These are phyloP conservation scores for Rhizopogon roseolus DNA, from an alignment of 768 basidiomycete genomes.

Conservation along the genomic window DNA sequence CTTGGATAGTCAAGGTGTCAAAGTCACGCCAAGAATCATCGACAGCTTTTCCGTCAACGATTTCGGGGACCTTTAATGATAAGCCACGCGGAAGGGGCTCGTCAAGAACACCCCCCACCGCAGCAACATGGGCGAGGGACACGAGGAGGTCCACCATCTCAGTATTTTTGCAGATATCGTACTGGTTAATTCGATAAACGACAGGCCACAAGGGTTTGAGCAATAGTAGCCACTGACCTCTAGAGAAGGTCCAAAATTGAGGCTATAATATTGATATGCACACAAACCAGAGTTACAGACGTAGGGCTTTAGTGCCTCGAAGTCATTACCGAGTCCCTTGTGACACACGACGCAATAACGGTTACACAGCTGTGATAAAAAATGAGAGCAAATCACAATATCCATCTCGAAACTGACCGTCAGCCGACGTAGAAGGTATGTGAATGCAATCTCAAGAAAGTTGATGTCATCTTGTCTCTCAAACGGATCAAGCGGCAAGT, in stretches of 20 bases:
- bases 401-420: constrained; percentile 34
- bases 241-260: constrained; percentile 62
- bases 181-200: constrained; percentile 30
- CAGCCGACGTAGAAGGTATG: constrained; percentile 60
- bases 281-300: constrained; percentile 66
- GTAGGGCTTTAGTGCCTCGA: constrained; percentile 67
- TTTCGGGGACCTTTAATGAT: constrained; percentile 46
- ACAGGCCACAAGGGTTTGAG: background rate
- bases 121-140: constrained; percentile 55
- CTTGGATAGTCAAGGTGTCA: constrained; percentile 34
- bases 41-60: constrained; percentile 1
- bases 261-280: constrained; percentile 62
- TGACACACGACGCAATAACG: constrained; percentile 76
- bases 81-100: constrained; percentile 59
- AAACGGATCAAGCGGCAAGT: constrained; percentile 56
- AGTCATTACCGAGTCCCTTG: constrained; percentile 44
- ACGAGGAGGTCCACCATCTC: constrained; percentile 64
- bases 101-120: constrained; percentile 46
- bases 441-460: constrained; percentile 57
- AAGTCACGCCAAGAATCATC: constrained; percentile 46
- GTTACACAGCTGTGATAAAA: constrained; percentile 47
- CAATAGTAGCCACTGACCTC: constrained; percentile 40
- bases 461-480: constrained; percentile 38
- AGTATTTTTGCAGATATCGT: constrained; percentile 65
- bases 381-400: background rate